Conservation (phyloP, 129 eudicot genomes). For the sunflower (Helianthus annuus) region HanXRQr2.0-SUNRISE NC_035443.2:5351845-5352344, state of each 20-base stretch:
- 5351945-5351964: conserved; percentile 20
- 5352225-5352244: neutral
- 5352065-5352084: conserved; percentile 21
- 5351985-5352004: conserved; percentile 22
- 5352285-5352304: too few relatives aligned
- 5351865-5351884: conserved; percentile 51
- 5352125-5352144: conserved; percentile 23
- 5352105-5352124: conserved; percentile 34
- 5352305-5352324: too few relatives aligned
- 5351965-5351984: conserved; percentile 29
- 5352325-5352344: too few relatives aligned
- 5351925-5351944: conserved; percentile 28
- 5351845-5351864: conserved; percentile 68
- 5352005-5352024: conserved; percentile 9
- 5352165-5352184: neutral
- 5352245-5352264: too few relatives aligned
- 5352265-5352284: too few relatives aligned
- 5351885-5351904: conserved; percentile 79
- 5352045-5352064: conserved; percentile 8
- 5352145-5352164: conserved; percentile 24
- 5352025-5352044: conserved; percentile 15
- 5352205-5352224: neutral
- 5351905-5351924: conserved; percentile 67
- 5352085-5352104: conserved; percentile 20
- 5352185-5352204: neutral